phyloP scores from a whole-genome alignment of 305 asterid species.

The Fraxinus floribunda region DNA sequence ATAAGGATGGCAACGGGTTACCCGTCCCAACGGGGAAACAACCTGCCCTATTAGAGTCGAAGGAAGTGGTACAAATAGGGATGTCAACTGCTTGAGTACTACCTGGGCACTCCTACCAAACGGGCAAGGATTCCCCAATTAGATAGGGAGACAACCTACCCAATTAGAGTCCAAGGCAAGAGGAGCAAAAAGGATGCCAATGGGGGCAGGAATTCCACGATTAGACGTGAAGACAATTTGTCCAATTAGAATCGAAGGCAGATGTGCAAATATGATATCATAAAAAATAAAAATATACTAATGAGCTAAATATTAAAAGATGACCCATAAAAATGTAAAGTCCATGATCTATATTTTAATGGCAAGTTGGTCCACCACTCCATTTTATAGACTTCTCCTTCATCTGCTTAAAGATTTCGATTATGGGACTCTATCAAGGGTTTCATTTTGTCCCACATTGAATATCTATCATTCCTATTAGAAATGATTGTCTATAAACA shows the following conservation, averaged over 20 bases:
- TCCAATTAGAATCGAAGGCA: background rate
- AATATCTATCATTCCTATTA: background rate
- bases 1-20: too few species aligned
- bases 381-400: too few species aligned
- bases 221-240: too few species aligned
- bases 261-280: background rate
- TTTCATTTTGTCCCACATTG: background rate
- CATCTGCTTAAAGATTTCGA: background rate
- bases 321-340: too few species aligned
- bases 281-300: too few species aligned
- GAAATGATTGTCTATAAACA: background rate
- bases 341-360: too few species aligned
- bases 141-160: background rate
- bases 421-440: background rate
- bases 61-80: background rate
- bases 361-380: too few species aligned
- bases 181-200: background rate
- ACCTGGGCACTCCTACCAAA: background rate
- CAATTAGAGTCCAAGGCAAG: background rate
- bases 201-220: too few species aligned
- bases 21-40: too few species aligned
- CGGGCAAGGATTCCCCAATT: background rate
- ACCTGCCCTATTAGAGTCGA: too few species aligned
- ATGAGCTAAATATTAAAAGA: background rate
- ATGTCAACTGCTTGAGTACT: background rate